Evolutionary conservation across 805 yeast species (phyloP).

Genomic region (Candida coleopterorum): DNA sequence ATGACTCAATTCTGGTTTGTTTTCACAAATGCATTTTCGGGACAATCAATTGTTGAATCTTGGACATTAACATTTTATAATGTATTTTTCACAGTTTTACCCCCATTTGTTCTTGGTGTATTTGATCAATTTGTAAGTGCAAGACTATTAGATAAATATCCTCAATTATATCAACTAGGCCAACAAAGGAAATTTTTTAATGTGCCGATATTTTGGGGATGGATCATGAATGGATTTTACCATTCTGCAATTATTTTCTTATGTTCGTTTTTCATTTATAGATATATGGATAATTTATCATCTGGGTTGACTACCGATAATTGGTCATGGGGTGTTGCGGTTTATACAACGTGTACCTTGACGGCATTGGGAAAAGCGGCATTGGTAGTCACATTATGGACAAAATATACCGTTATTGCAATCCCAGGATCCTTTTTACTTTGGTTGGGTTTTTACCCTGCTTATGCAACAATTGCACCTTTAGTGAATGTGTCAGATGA

Average conservation of each 20-base stretch:
- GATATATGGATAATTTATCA: conserved; percentile 58
- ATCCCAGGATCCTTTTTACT: conserved; percentile 89
- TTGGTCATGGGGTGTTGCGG: conserved; percentile 93
- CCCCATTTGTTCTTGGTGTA: conserved; percentile 94
- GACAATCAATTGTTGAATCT: conserved; percentile 93
- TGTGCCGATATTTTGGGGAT: conserved; percentile 91
- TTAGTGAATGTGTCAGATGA: conserved; percentile 75
- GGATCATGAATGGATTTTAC: conserved; percentile 93
- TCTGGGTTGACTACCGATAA: conserved; percentile 75
- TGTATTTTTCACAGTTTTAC: conserved; percentile 88
- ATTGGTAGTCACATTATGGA: conserved; percentile 87
- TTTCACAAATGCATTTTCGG: conserved; percentile 86
- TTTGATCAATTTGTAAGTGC: conserved; percentile 96
- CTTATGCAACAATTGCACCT: conserved; percentile 84
- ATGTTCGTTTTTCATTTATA: conserved; percentile 64
- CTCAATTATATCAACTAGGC: conserved; percentile 87
- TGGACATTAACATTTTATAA: conserved; percentile 98
- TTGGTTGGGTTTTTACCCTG: conserved; percentile 85
- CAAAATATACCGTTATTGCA: conserved; percentile 84
- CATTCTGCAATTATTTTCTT: conserved; percentile 85
- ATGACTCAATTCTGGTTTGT: conserved; percentile 99
- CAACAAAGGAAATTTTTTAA: conserved; percentile 86
- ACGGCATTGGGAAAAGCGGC: conserved; percentile 96
- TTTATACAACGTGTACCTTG: conserved; percentile 80
- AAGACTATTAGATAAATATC: conserved; percentile 82